Evolutionary conservation across 208 protist species (phyloP).

Genomic region (Acanthamoeba royreba): DNA sequence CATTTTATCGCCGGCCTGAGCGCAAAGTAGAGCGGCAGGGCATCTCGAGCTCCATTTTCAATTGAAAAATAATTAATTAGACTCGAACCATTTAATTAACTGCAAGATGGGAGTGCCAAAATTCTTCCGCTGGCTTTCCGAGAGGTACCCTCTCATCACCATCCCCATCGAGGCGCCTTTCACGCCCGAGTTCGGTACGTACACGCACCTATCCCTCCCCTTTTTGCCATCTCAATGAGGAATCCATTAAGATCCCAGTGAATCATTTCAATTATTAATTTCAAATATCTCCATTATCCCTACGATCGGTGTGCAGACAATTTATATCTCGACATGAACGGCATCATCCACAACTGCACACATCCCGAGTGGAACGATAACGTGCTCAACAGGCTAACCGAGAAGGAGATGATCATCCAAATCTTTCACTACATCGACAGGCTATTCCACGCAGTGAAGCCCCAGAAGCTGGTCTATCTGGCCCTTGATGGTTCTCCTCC

Average conservation of each 20-base stretch:
- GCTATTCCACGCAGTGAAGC: slow-evolving; percentile 94
- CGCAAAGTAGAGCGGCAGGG: too few relatives aligned
- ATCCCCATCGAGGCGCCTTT: slow-evolving; percentile 84
- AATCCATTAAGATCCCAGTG: background rate
- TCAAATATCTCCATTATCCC: too few relatives aligned
- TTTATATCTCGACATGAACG: slow-evolving; percentile 99
- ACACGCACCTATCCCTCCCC: background rate
- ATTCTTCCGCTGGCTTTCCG: slow-evolving; percentile 96
- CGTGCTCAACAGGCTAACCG: slow-evolving; percentile 73
- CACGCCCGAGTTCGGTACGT: slow-evolving; percentile 57
- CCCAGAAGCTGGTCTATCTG: slow-evolving; percentile 94
- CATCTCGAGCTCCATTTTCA: too few relatives aligned
- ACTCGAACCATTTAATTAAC: too few relatives aligned
- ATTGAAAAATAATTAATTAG: too few relatives aligned
- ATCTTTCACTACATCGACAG: slow-evolving; percentile 97
- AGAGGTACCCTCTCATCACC: slow-evolving; percentile 93
- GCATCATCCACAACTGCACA: slow-evolving; percentile 98
- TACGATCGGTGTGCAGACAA: slow-evolving; percentile 86
- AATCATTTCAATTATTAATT: too few relatives aligned
- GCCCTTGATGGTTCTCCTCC: slow-evolving; percentile 91
- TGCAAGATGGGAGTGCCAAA: slow-evolving; percentile 71
- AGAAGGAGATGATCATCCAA: slow-evolving; percentile 92
- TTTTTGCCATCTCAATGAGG: slow-evolving; percentile 45
- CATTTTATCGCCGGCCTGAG: too few relatives aligned
- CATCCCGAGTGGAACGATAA: slow-evolving; percentile 85